These are phyloP conservation scores for Microbotryum silenes-acaulis DNA, from an alignment of 1,284 basidiomycete species.

Conservation along the genomic window DNA sequence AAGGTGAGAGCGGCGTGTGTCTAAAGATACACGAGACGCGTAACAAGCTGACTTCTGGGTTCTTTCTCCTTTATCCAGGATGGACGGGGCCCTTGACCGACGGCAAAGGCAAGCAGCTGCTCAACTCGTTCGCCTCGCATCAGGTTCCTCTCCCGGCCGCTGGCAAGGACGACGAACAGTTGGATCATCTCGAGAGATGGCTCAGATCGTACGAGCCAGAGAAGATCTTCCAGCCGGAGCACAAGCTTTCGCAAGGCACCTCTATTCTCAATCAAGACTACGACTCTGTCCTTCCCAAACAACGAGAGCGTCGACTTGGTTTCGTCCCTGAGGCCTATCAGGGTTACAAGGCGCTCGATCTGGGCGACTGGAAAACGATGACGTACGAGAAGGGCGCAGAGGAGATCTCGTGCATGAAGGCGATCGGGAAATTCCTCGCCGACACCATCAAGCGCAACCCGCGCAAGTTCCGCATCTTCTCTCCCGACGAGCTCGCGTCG, in stretches of 20 bases:
- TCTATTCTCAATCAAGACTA: conserved; percentile 43
- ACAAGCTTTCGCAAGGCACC: conserved; percentile 36
- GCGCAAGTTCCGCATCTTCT: conserved; percentile 72
- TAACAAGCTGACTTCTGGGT: conserved; percentile 33
- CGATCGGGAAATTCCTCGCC: conserved; percentile 53
- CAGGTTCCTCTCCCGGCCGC: conserved; percentile 72
- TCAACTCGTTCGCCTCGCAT: conserved; percentile 40
- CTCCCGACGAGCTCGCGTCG: conserved; percentile 80
- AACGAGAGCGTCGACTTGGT: conserved; percentile 54
- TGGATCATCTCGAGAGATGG: conserved; percentile 60
- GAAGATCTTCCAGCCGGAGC: conserved; percentile 39
- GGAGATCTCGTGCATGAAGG: conserved; percentile 65
- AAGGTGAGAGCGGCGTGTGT: conserved; percentile 40
- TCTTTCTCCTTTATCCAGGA: conserved; percentile 42
- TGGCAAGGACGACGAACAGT: conserved; percentile 57
- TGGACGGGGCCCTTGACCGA: conserved; percentile 36
- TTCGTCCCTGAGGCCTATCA: conserved; percentile 59
- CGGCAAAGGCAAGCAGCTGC: conserved; percentile 39
- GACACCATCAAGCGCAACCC: conserved; percentile 54
- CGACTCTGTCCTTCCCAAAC: conserved; percentile 53
- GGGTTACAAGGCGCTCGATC: conserved; percentile 53
- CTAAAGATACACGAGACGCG: too few species aligned
- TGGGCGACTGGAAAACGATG: conserved; percentile 58
- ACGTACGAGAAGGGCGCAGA: conserved; percentile 51
- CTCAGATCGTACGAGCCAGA: conserved; percentile 45